Evolutionary conservation across 352 stramenopile species (phyloP), one percentile per base, ranked within the genome.

Genomic region (Phytophthora pisi): DNA sequence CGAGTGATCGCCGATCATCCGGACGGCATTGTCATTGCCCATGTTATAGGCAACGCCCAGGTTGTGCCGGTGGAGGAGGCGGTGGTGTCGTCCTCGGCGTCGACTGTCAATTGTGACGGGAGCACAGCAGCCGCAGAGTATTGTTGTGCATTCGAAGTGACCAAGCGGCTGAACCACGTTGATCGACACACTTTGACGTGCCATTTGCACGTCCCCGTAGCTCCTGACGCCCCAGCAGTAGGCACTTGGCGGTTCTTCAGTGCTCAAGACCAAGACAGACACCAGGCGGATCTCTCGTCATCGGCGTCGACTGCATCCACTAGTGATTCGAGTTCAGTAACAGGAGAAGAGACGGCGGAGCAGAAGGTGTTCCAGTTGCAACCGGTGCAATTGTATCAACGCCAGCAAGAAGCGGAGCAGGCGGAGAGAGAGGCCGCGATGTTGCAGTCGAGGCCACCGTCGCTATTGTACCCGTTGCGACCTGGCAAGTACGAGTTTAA

Each of bases 401-500:
- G 51, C 18, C 64, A 77, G 24, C 49, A 70, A 28, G 67, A 77
- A 62, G 59, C 49, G 5, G 46, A 70, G 30, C 45, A 56, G 23
- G 42, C 54, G 8, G 30, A 58, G n/a, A 47, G 49, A 51, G 31
- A 66, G 15, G 60, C 59, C 10, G 51, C 65, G 0, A n/a, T 51
- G 60, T 47, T 60, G 51, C 66, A 69, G 34, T 61, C 61, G 4
- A 69, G 70, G 51, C 51, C 24, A 11, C 62, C 58, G n/a, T 78
- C 72, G 18, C 9, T 70, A 4, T 34, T 91, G 45, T 86, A 86
- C 49, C 84, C 84, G 20, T 68, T 92, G 11, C 65, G 70, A 5
- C 74, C 84, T 4, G 84, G 84, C 1, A 81, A 79, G 38, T 92
- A 88, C 64, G 79, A 90, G 38, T 90, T 92, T 61, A 67, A 65